These are phyloP conservation scores for Olyra latifolia DNA, from an alignment of 176 grass and related monocot species.

Conservation along the genomic window DNA sequence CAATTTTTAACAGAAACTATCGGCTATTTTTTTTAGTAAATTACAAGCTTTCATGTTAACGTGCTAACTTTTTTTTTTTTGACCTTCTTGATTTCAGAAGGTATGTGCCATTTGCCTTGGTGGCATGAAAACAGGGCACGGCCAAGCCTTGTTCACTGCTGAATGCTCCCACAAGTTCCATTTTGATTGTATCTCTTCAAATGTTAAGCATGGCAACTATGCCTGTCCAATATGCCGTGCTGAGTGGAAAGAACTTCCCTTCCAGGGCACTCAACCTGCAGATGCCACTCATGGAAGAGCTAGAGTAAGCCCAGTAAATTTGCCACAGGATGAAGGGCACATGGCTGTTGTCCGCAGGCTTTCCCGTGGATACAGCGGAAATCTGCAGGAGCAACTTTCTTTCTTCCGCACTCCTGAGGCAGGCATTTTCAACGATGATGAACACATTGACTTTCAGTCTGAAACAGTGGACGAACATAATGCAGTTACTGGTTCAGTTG, in stretches of 20 bases:
- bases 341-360: conserved; percentile 55
- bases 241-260: conserved; percentile 85
- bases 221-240: conserved; percentile 83
- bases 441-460: conserved; percentile 46
- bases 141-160: conserved; percentile 85
- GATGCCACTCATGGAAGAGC: conserved; percentile 57
- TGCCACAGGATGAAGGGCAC: conserved; percentile 46
- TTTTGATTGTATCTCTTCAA: conserved; percentile 92
- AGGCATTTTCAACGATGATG: conserved; percentile 75
- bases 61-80: not conserved
- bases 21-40: not conserved
- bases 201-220: conserved; percentile 77
- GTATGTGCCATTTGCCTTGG: conserved; percentile 83
- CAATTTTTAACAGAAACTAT: not conserved
- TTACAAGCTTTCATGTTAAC: conserved; percentile 16
- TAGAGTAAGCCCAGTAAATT: conserved; percentile 67
- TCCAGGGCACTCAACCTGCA: conserved; percentile 33
- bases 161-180: conserved; percentile 96
- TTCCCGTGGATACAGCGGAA: conserved; percentile 38
- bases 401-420: conserved; percentile 45
- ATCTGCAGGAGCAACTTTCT: conserved; percentile 39
- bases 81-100: conserved; percentile 58
- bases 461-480: conserved; percentile 17
- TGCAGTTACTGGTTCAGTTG: conserved; percentile 42
- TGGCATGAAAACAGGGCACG: conserved; percentile 63